These are phyloP conservation scores for Colletotrichum sp. DNA, from an alignment of 2,329 filamentous ascomycete species.

Conservation along the genomic window DNA sequence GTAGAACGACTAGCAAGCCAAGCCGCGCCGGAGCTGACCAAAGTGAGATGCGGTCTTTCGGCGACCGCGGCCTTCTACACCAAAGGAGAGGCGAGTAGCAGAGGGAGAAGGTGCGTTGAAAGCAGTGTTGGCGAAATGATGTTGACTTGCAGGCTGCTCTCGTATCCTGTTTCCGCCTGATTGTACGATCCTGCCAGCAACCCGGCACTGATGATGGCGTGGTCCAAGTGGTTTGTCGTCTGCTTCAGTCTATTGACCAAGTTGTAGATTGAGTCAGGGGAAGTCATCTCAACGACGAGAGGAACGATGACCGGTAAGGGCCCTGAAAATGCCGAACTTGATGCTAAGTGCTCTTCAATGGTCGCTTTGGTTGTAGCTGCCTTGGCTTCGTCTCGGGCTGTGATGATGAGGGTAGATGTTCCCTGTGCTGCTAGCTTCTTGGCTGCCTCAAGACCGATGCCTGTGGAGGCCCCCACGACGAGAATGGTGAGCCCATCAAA, in stretches of 20 bases:
- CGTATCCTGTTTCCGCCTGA: not conserved
- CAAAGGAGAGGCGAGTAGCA: not conserved
- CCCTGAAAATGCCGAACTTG: not conserved
- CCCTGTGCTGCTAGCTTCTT: not conserved
- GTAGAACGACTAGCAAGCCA: not conserved
- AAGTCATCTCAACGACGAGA: not conserved
- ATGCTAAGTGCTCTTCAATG: not conserved
- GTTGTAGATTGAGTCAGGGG: not conserved
- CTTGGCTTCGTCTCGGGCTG: not conserved
- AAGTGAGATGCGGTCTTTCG: not conserved
- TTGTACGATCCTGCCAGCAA: not conserved
- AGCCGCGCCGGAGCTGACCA: not conserved
- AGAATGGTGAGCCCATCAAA: not conserved
- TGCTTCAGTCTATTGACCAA: not conserved
- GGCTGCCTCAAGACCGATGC: not conserved
- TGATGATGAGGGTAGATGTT: not conserved
- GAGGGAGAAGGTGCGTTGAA: not conserved
- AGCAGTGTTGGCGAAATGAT: not conserved
- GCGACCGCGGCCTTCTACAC: not conserved
- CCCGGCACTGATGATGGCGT: not conserved
- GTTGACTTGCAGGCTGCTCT: not conserved
- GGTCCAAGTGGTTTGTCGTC: not conserved
- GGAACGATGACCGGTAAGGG: not conserved
- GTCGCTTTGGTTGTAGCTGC: not conserved
- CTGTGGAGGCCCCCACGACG: not conserved